phyloP scores from a whole-genome alignment of 2,329 filamentous ascomycete genomes.

The Cucurbitaria berberidis region DNA sequence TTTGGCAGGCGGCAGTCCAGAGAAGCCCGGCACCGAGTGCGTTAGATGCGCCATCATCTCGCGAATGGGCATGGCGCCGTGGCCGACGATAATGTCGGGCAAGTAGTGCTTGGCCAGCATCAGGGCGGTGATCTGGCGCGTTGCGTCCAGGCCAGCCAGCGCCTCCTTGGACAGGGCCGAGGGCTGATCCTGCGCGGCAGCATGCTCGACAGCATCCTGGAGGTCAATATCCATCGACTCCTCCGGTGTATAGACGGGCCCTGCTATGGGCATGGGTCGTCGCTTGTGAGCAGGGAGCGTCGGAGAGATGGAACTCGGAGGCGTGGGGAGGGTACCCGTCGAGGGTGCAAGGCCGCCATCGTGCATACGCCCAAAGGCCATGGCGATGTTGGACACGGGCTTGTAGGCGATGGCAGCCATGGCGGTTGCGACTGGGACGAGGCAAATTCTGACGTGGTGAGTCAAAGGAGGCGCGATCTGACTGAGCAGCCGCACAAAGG shows the following conservation, averaged over 20 bases:
- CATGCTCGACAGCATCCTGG: conserved; percentile 68
- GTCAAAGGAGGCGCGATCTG: conserved; percentile 22
- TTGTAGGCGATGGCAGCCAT: conserved; percentile 47
- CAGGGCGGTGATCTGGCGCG: conserved; percentile 80
- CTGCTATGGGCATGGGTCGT: conserved; percentile 60
- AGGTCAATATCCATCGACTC: conserved; percentile 83
- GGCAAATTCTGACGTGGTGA: conserved; percentile 39
- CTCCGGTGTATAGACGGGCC: conserved; percentile 53
- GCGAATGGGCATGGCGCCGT: conserved; percentile 91
- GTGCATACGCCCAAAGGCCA: conserved; percentile 45
- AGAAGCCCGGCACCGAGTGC: conserved; percentile 90
- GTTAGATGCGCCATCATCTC: conserved; percentile 95
- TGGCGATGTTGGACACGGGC: conserved; percentile 51
- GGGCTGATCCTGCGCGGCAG: conserved; percentile 53
- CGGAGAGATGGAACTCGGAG: conserved; percentile 94
- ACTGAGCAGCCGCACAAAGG: conserved; percentile 20
- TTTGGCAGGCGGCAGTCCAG: conserved; percentile 85
- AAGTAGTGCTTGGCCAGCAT: conserved; percentile 90
- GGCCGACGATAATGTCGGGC: conserved; percentile 84
- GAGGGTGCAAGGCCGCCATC: conserved; percentile 35
- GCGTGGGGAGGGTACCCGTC: conserved; percentile 73
- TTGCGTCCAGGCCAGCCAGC: conserved; percentile 68
- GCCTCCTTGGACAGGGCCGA: conserved; percentile 57
- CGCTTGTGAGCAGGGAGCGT: conserved; percentile 81
- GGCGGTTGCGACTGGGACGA: conserved; percentile 19